Conservation (phyloP, 805 yeast genomes). For the Barnettozyma salicaria region DNA sequence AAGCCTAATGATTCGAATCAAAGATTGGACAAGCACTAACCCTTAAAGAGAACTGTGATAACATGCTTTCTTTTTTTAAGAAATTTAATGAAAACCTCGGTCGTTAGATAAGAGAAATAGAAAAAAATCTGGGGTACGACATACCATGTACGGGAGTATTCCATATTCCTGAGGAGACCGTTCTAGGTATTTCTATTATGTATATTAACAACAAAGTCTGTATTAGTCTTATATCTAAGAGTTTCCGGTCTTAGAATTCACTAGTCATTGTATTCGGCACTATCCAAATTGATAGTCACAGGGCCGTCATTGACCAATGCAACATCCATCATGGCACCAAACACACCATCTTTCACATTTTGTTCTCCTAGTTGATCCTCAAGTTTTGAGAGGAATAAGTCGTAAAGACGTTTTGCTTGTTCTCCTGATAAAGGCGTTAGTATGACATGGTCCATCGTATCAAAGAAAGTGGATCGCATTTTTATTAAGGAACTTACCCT, state of each 20-base stretch:
- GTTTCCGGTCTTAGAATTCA: not conserved
- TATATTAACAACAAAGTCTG: too few species aligned
- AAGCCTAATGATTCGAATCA: too few species aligned
- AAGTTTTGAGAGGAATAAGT: slow-evolving; percentile 44
- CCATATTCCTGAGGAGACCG: too few species aligned
- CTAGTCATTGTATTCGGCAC: slow-evolving; percentile 27
- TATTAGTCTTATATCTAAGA: too few species aligned
- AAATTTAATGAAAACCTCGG: too few species aligned
- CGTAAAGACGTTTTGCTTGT: slow-evolving; percentile 38
- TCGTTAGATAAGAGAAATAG: too few species aligned
- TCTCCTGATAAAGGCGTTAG: slow-evolving; percentile 62
- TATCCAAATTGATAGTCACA: slow-evolving; percentile 78
- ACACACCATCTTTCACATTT: slow-evolving; percentile 78
- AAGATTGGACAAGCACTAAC: too few species aligned
- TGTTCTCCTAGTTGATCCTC: slow-evolving; percentile 49
- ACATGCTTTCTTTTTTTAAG: too few species aligned
- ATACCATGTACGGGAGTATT: too few species aligned
- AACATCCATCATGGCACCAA: slow-evolving; percentile 98
- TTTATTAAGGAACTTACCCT: slow-evolving; percentile 43
- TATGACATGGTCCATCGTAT: slow-evolving; percentile 15
- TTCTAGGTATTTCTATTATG: too few species aligned
- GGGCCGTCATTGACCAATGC: slow-evolving; percentile 88
- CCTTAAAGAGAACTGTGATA: too few species aligned
- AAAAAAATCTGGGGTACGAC: too few species aligned
- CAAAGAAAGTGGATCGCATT: not conserved